Conservation (phyloP, 305 asterid genomes). For the Fraxinus ornus region DNA sequence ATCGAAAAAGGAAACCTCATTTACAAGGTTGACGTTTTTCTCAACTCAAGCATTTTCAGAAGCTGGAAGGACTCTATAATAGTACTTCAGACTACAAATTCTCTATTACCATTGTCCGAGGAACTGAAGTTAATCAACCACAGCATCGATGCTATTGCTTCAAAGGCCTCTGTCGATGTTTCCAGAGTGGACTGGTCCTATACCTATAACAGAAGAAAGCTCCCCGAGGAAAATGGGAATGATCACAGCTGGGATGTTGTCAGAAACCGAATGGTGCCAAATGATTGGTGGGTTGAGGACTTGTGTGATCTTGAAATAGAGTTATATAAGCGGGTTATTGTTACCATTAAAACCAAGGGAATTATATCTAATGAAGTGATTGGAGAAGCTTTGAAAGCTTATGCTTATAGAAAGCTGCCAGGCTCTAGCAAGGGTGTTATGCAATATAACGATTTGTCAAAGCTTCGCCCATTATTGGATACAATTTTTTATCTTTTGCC, state of each 20-base stretch:
- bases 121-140: slow-evolving; percentile 70
- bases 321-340: slow-evolving; percentile 59
- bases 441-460: slow-evolving; percentile 48
- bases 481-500: slow-evolving; percentile 75
- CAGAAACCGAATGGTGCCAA: slow-evolving; percentile 60
- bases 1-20: slow-evolving; percentile 5
- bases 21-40: slow-evolving; percentile 81
- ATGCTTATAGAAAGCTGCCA: slow-evolving; percentile 64
- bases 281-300: slow-evolving; percentile 99
- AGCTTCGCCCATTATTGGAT: slow-evolving; percentile 58
- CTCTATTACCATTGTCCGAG: slow-evolving; percentile 53
- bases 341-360: slow-evolving; percentile 50
- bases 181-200: slow-evolving; percentile 91
- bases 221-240: slow-evolving; percentile 63
- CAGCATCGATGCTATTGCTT: slow-evolving; percentile 75
- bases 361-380: slow-evolving; percentile 54
- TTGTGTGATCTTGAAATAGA: slow-evolving; percentile 77
- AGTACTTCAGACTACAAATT: slow-evolving; percentile 71
- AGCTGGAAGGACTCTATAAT: slow-evolving; percentile 97
- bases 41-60: slow-evolving; percentile 70
- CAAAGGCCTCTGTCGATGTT: slow-evolving; percentile 70
- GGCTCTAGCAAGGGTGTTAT: slow-evolving; percentile 59
- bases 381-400: slow-evolving; percentile 92
- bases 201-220: slow-evolving; percentile 71
- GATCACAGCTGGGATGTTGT: slow-evolving; percentile 60